Percentiles rank a stretch among this genome's conserved stretches.
These are phyloP conservation scores for Penicillium ucsense DNA, from an alignment of 495 filamentous ascomycete species.

Conservation along the genomic window DNA sequence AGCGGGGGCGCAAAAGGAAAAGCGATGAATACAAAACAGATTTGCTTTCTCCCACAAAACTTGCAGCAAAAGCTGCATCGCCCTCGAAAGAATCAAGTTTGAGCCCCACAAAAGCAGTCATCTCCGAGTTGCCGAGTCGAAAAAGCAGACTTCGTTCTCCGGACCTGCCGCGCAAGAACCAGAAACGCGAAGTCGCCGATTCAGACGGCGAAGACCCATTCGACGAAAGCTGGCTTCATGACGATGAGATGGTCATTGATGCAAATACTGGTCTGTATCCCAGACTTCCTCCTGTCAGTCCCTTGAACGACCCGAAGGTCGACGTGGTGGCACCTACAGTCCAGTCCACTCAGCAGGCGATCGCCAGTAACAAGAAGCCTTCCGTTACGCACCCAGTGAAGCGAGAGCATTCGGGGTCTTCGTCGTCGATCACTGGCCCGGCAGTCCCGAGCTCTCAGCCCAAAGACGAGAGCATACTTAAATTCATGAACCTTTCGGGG, in stretches of 20 bases:
- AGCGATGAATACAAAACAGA: constrained; percentile 56
- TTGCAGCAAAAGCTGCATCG: constrained; percentile 15
- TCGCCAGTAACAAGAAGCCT: constrained; percentile 1
- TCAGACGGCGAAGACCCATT: constrained; percentile 35
- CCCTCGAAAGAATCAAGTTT: constrained; percentile 5
- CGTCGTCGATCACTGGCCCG: constrained; percentile 8
- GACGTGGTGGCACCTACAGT: not conserved
- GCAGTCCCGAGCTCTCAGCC: constrained; percentile 14
- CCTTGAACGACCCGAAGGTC: constrained; percentile 4
- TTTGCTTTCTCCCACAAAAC: constrained; percentile 24
- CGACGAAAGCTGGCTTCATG: constrained; percentile 13
- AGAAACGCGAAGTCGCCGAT: constrained; percentile 27
- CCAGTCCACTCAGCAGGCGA: constrained; percentile 1
- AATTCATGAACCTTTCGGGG: constrained; percentile 19
- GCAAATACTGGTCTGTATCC: constrained; percentile 21
- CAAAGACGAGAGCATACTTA: constrained; percentile 17
- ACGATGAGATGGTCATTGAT: constrained; percentile 18
- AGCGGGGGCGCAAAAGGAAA: constrained; percentile 60
- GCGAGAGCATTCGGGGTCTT: not conserved
- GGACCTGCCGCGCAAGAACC: constrained; percentile 2
- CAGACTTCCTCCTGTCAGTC: constrained; percentile 16
- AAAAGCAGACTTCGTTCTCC: constrained; percentile 1
- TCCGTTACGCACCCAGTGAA: constrained; percentile 4
- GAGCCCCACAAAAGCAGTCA: not conserved
- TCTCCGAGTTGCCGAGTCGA: not conserved